These are phyloP conservation scores for Erucastrum elatum DNA, from an alignment of 345 rosid species.

Conservation along the genomic window DNA sequence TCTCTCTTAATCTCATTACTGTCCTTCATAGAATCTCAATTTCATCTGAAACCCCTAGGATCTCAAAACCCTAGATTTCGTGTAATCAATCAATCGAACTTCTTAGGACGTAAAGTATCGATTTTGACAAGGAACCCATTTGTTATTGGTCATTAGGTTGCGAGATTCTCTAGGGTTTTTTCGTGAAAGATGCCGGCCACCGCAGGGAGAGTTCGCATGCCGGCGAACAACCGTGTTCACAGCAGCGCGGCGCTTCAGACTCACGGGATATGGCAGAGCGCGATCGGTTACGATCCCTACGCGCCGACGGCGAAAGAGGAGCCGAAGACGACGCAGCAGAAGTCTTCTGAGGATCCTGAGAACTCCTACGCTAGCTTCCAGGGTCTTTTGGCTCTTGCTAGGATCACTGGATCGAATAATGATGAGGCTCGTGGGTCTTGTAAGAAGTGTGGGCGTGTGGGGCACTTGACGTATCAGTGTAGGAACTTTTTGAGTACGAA, in stretches of 20 bases:
- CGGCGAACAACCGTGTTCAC: conserved; percentile 97
- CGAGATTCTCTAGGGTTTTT: conserved; percentile 14
- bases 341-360: conserved; percentile 47
- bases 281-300: conserved; percentile 94
- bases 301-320: conserved; percentile 85
- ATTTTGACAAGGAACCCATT: background rate
- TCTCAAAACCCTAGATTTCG: background rate
- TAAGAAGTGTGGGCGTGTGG: conserved; percentile 90
- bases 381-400: conserved; percentile 84
- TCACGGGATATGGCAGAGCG: conserved; percentile 98
- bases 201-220: conserved; percentile 99
- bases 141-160: conserved; percentile 18
- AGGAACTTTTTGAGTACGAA: conserved; percentile 80
- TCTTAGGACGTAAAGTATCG: background rate
- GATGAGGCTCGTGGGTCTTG: conserved; percentile 93
- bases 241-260: conserved; percentile 98
- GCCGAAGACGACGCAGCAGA: conserved; percentile 48
- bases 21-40: background rate
- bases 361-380: conserved; percentile 82
- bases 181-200: conserved; percentile 90
- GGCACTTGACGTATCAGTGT: conserved; percentile 88
- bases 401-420: conserved; percentile 68
- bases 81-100: background rate
- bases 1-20: background rate
- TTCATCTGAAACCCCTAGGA: conserved; percentile 1